These are phyloP conservation scores for Chalciporus sp. DNA, from an alignment of 1,284 basidiomycete genomes.

Conservation along the genomic window DNA sequence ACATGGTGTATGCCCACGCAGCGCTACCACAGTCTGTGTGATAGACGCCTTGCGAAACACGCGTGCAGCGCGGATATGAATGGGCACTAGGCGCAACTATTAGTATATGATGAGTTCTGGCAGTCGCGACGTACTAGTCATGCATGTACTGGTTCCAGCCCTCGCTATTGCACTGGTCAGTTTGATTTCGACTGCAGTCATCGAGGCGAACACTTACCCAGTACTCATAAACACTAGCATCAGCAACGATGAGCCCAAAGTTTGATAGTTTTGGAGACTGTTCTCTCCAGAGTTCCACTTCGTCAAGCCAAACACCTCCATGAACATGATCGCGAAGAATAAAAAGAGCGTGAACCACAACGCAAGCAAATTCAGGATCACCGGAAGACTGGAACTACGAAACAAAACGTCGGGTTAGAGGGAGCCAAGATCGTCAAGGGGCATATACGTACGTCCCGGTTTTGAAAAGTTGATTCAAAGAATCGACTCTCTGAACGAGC, in stretches of 20 bases:
- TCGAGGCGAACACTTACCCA: slow-evolving; percentile 47
- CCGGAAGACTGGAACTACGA: slow-evolving; percentile 80
- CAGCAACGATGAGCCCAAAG: slow-evolving; percentile 79
- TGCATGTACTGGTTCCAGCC: slow-evolving; percentile 97
- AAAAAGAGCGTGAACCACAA: slow-evolving; percentile 93
- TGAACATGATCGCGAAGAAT: slow-evolving; percentile 88
- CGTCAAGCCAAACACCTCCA: slow-evolving; percentile 94
- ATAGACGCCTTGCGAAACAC: slow-evolving; percentile 41
- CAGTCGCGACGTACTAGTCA: slow-evolving; percentile 68
- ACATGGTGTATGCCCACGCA: slow-evolving; percentile 85
- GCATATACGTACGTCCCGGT: slow-evolving; percentile 77
- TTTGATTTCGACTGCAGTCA: slow-evolving; percentile 5
- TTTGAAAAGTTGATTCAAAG: slow-evolving; percentile 95
- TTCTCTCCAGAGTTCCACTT: slow-evolving; percentile 81
- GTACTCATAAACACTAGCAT: slow-evolving; percentile 85
- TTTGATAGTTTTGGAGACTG: slow-evolving; percentile 80
- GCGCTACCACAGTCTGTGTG: slow-evolving; percentile 90
- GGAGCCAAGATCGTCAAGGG: background rate
- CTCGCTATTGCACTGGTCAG: slow-evolving; percentile 54
- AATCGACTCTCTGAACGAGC: slow-evolving; percentile 87
- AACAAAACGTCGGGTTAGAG: background rate
- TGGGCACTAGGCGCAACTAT: slow-evolving; percentile 53
- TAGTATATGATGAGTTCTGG: slow-evolving; percentile 6
- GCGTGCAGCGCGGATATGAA: slow-evolving; percentile 82
- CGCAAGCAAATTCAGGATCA: slow-evolving; percentile 83